Base-by-base conservation (phyloP, 2,329 filamentous ascomycete genomes). In the Talaromyces funiculosus region DNA sequence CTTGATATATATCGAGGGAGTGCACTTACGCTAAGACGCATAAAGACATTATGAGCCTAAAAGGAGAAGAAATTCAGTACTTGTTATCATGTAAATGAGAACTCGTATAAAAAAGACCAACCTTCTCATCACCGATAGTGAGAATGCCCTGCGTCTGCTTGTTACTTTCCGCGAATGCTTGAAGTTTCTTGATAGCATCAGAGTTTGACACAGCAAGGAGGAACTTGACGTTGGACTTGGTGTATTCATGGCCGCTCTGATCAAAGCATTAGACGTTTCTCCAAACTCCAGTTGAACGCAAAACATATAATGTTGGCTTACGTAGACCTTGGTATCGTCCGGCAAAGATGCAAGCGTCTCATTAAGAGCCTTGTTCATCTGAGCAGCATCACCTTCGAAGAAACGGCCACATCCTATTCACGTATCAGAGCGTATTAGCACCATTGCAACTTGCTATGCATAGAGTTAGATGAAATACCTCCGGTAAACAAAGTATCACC, bases 91-190 rank as follows among this genome's bases (percentile, higher is more conserved):
- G 26, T 1, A 56, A 26, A 2, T 5, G 12, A 2, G 10, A 33
- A 8, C 4, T 20, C 14, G n/a, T 6, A 20, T 33, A 20, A 12
- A 33, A 24, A n/a, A 26, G 40, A 67, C 75, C 60, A 75, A 90
- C 90, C 87, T 97, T 97, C 78, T 99, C 94, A 71, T 99, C 92
- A 0, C 89, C 92, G 75, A 99, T 97, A 0, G 93, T 99, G 68
- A 96, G 97, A 71, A 92, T 90, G 51, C 94, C 94, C 74, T 96
- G 92, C 1, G 94, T 97, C 78, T 97, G 84, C 76, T 87, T 81
- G 75, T 97, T 93, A 62, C 83, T 81, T 59, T 90, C 85, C 1
- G 90, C 89, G 73, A 91, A 97, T 0, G 82, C 81, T 66, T 90
- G 81, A 33, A 99, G 81, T 67, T 87, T 89, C 80, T 89, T 86